Conservation (phyloP, 352 stramenopile species). For the Phytophthora boehmeriae region DNA sequence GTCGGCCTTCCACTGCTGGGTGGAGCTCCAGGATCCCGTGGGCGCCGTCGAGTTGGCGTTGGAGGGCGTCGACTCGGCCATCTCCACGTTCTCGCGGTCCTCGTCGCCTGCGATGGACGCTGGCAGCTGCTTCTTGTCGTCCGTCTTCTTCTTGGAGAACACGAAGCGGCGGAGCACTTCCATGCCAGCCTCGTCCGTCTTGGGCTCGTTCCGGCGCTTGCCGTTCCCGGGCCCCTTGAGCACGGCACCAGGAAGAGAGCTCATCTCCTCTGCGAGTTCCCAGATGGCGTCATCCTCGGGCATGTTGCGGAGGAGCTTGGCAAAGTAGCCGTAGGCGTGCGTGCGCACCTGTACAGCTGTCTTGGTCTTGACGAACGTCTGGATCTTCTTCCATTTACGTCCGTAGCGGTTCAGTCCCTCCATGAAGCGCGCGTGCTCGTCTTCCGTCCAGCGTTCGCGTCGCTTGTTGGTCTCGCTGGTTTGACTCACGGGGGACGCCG, state of each 20-base stretch:
- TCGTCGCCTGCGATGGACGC: slow-evolving; percentile 18
- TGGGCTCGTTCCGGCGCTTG: slow-evolving; percentile 82
- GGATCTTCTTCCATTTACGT: slow-evolving; percentile 90
- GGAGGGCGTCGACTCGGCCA: slow-evolving; percentile 37
- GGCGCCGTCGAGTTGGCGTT: slow-evolving; percentile 32
- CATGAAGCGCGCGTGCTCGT: slow-evolving; percentile 87
- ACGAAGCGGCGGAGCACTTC: slow-evolving; percentile 84
- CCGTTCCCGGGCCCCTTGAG: slow-evolving; percentile 77
- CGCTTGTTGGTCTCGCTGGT: slow-evolving; percentile 71
- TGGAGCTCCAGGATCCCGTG: slow-evolving; percentile 40
- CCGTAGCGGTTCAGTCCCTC: slow-evolving; percentile 86
- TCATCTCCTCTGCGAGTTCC: slow-evolving; percentile 84
- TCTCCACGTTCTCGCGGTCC: slow-evolving; percentile 48
- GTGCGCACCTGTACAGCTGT: slow-evolving; percentile 85
- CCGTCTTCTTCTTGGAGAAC: slow-evolving; percentile 79
- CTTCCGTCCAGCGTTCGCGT: slow-evolving; percentile 83
- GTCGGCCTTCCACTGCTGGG: slow-evolving; percentile 38
- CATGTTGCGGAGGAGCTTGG: slow-evolving; percentile 87
- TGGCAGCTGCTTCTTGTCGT: slow-evolving; percentile 54
- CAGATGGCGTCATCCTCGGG: slow-evolving; percentile 83
- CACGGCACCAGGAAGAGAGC: slow-evolving; percentile 71
- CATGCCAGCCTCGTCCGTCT: slow-evolving; percentile 86
- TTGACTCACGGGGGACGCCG: slow-evolving; percentile 60
- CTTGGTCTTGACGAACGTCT: slow-evolving; percentile 87
- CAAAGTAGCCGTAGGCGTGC: slow-evolving; percentile 89